Base-by-base conservation (phyloP, 345 rosid species). In the Raphanus sativus region DNA sequence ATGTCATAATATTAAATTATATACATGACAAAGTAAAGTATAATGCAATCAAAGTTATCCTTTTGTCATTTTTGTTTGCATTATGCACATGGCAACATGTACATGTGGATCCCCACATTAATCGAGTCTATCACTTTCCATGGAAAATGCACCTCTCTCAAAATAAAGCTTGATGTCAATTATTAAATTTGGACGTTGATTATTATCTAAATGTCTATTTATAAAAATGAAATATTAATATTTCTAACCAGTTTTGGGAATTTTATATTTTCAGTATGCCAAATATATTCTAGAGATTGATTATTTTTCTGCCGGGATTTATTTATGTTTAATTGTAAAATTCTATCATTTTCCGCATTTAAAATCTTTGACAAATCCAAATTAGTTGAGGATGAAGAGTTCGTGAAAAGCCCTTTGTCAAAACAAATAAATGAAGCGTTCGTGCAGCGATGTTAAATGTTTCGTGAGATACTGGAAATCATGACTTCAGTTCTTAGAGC, bases 31-130 rank as follows among this genome's bases (percentile, higher is more conserved):
- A 36, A 65, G 54, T 15, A 70, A 56, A 65, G 71, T 71, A 40
- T 71, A 36, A 56, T 30, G 76, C 62, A 65, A 56, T 56, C 66
- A 71, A 71, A 9, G 30, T 48, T 54, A 65, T 62, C 55, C 32
- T 65, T 77, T 77, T 71, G 32, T 71, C 62, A 59, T 12, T 65
- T 65, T 59, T 71, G 81, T 64, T 64, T 64, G 76, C 54, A 71
- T 36, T 64, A 10, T 58, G 81, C 81, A 77, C 81, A 77, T 77
- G 81, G 73, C 73, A 77, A 65, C 68, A 71, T 65, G 59, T 66
- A 64, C 8, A 65, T 58, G 76, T 77, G 81, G 81, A 77, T 71
- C 72, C 76, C 81, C 66, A 77, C 81, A 65, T 77, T 58, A 42
- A 77, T 32, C 42, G 68, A 71, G 77, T 77, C 77, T 68, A 71